Evolutionary conservation across 2,329 filamentous ascomycete genomes (phyloP).

Genomic region (Exophiala aquamarina): DNA sequence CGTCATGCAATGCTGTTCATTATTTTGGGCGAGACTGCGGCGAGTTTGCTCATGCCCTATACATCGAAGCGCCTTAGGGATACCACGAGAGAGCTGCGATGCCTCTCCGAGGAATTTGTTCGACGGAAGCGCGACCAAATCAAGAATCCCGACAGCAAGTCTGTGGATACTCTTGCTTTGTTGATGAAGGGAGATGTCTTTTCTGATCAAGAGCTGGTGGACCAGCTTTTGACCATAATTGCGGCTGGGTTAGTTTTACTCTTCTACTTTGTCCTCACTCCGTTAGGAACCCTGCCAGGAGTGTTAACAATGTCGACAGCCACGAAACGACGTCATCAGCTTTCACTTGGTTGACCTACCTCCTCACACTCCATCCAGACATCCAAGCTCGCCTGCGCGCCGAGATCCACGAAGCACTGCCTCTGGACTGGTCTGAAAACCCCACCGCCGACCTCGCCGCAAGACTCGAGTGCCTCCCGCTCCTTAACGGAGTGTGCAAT

Average conservation of each 20-base stretch:
- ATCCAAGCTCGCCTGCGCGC: slow-evolving; percentile 28
- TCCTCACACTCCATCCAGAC: slow-evolving; percentile 28
- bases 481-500: slow-evolving; percentile 51
- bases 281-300: too few relatives aligned
- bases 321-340: slow-evolving; percentile 31
- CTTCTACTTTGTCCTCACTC: background rate
- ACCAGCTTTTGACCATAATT: slow-evolving; percentile 88
- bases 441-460: slow-evolving; percentile 3
- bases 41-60: slow-evolving; percentile 34
- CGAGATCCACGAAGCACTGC: slow-evolving; percentile 24
- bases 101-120: slow-evolving; percentile 39
- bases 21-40: slow-evolving; percentile 48
- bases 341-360: slow-evolving; percentile 29
- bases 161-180: slow-evolving; percentile 71
- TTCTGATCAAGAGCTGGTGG: slow-evolving; percentile 72
- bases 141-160: slow-evolving; percentile 42
- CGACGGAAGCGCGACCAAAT: slow-evolving; percentile 34
- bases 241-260: slow-evolving; percentile 55
- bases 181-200: slow-evolving; percentile 76
- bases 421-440: slow-evolving; percentile 38
- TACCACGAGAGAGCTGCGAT: slow-evolving; percentile 36
- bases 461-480: slow-evolving; percentile 42
- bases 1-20: slow-evolving; percentile 62
- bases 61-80: slow-evolving; percentile 35
- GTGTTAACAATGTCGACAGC: slow-evolving; percentile 30